phyloP scores from a whole-genome alignment of 2,329 filamentous ascomycete species.

The Paecilomyces formosus region DNA sequence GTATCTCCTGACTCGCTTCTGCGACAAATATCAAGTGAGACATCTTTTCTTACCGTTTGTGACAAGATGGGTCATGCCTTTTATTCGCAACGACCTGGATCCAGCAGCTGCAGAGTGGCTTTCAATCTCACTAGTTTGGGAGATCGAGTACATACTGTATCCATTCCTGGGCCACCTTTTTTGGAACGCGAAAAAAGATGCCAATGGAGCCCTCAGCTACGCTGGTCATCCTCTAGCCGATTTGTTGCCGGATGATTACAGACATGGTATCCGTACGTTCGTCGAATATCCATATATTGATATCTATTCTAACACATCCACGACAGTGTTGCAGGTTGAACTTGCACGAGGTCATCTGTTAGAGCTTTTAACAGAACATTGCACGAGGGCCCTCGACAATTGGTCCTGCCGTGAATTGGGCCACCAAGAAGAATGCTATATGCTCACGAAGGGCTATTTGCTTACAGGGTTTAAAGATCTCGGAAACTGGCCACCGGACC shows the following conservation, averaged over 20 bases:
- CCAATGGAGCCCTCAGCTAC: background rate
- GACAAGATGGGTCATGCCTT: background rate
- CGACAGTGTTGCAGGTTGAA: background rate
- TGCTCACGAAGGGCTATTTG: background rate
- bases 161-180: background rate
- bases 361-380: background rate
- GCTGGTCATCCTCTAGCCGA: background rate
- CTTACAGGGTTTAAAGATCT: background rate
- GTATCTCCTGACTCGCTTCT: background rate
- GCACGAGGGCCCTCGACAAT: background rate
- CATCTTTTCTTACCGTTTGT: background rate
- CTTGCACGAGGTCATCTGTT: background rate
- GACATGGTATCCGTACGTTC: background rate
- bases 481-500: background rate
- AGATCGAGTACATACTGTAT: background rate
- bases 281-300: background rate
- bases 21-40: background rate
- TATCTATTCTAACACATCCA: background rate
- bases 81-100: background rate
- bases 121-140: background rate
- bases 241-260: background rate
- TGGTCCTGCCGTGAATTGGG: background rate
- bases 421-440: background rate
- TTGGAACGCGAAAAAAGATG: background rate
- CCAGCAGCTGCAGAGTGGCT: background rate